Percentiles rank a stretch among this genome's conserved stretches.
Evolutionary conservation across 2,329 filamentous ascomycete genomes (phyloP).

Genomic region (Microsporum ferrugineum): DNA sequence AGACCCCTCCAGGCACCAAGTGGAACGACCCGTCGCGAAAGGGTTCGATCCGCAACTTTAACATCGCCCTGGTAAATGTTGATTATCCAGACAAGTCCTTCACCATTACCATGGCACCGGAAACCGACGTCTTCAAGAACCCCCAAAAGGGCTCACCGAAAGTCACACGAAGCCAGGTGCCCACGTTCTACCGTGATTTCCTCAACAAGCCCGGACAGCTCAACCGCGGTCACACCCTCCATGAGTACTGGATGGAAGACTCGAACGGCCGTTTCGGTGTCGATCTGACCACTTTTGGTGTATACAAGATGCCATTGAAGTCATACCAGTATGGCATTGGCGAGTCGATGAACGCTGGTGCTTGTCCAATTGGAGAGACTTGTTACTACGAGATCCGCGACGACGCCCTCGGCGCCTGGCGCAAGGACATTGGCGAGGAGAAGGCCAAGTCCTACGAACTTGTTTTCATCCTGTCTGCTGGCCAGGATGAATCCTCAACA

Average conservation of each 20-base stretch:
- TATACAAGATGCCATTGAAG: slow-evolving; percentile 11
- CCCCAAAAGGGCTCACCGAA: slow-evolving; percentile 12
- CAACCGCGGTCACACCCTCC: slow-evolving; percentile 13
- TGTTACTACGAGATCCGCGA: slow-evolving; percentile 12
- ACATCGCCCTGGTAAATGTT: slow-evolving; percentile 14
- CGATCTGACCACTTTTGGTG: slow-evolving; percentile 14
- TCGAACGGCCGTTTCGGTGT: slow-evolving; percentile 14
- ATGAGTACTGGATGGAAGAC: slow-evolving; percentile 16
- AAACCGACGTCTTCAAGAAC: slow-evolving; percentile 12
- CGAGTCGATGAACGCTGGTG: slow-evolving; percentile 10
- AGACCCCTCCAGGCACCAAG: slow-evolving; percentile 12
- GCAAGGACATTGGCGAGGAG: slow-evolving; percentile 12
- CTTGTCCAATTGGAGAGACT: slow-evolving; percentile 9
- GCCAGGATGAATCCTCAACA: slow-evolving; percentile 14
- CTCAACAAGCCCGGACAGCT: slow-evolving; percentile 14
- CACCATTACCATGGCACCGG: slow-evolving; percentile 9
- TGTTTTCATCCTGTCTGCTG: slow-evolving; percentile 15
- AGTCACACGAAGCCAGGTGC: slow-evolving; percentile 10
- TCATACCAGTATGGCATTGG: slow-evolving; percentile 13
- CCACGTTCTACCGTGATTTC: slow-evolving; percentile 13
- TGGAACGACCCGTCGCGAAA: slow-evolving; percentile 13
- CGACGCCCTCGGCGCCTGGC: slow-evolving; percentile 14
- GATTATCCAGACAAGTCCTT: slow-evolving; percentile 13
- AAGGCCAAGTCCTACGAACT: slow-evolving; percentile 13
- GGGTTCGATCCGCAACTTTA: slow-evolving; percentile 15